Conservation (phyloP, 345 rosid species). For the Trapa incisa region DNA sequence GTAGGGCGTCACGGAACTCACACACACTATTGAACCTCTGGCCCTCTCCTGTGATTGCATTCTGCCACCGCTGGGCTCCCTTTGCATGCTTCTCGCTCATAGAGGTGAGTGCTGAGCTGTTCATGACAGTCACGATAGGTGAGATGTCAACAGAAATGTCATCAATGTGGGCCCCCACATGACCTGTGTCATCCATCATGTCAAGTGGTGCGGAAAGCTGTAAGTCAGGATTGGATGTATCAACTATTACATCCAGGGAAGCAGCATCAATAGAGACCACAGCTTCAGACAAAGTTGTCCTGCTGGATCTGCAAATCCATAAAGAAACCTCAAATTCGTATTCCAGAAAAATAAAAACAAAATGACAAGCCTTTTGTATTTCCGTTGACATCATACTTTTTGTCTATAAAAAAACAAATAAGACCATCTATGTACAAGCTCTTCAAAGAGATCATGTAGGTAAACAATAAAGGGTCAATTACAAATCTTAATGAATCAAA, state of each 20-base stretch:
- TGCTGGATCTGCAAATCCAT: conserved; percentile 53
- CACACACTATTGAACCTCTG: conserved; percentile 72
- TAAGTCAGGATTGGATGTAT: conserved; percentile 27
- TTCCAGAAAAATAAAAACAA: conserved; percentile 7
- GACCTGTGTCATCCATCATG: conserved; percentile 30
- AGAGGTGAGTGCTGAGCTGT: conserved; percentile 28
- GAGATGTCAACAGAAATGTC: conserved; percentile 42
- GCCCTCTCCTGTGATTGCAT: conserved; percentile 81
- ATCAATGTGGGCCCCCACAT: conserved; percentile 23
- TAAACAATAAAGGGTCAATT: not conserved
- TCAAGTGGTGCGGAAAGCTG: conserved; percentile 26
- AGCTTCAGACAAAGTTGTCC: conserved; percentile 77
- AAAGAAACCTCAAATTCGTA: conserved; percentile 5
- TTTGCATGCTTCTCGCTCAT: conserved; percentile 49
- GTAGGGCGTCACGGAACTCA: conserved; percentile 76
- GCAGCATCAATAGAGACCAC: conserved; percentile 30
- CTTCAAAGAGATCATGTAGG: not conserved
- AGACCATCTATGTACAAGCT: not conserved
- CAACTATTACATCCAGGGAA: conserved; percentile 32
- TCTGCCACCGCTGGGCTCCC: conserved; percentile 84
- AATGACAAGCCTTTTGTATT: not conserved
- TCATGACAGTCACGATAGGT: conserved; percentile 28
- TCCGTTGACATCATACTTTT: not conserved
- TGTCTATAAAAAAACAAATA: not conserved
- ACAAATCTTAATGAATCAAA: not conserved